Conservation (phyloP, 257 asterid species). For the Jasminum sambac region DNA sequence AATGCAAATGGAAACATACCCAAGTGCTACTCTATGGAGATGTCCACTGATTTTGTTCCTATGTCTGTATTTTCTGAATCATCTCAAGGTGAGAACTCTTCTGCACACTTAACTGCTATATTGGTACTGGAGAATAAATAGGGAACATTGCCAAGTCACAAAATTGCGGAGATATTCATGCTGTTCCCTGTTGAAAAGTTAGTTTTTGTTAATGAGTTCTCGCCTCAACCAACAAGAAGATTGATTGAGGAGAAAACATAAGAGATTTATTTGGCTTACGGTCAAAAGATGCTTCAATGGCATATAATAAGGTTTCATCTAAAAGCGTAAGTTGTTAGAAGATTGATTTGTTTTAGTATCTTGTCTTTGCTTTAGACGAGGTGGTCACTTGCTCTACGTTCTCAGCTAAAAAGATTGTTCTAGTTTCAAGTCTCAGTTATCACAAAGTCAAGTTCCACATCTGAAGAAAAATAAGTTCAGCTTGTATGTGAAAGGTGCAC, state of each 20-base stretch:
- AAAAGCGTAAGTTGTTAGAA: neutral
- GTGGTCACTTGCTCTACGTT: neutral
- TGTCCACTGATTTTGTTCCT: conserved; percentile 84
- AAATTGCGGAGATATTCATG: neutral
- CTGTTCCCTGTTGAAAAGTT: neutral
- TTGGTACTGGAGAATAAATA: neutral
- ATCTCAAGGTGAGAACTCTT: conserved; percentile 52
- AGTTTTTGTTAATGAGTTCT: neutral
- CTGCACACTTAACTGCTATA: conserved; percentile 1
- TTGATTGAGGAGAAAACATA: neutral
- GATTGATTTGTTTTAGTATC: neutral
- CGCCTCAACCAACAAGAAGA: neutral
- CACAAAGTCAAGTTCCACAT: neutral
- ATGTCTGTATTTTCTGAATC: conserved; percentile 86
- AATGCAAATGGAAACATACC: conserved; percentile 57
- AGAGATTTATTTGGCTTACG: neutral
- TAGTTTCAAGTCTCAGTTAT: neutral
- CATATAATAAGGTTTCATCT: neutral
- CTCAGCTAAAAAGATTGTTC: neutral
- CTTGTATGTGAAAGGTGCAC: neutral
- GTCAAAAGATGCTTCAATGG: neutral
- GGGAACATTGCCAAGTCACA: neutral
- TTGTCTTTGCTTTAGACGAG: neutral
- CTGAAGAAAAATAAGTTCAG: neutral
- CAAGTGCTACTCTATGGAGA: conserved; percentile 69